A percentile compares a stretch with the other conserved stretches of the same genome.
These are phyloP conservation scores for Pinus taeda DNA, from an alignment of 75 land plant species.

Conservation along the genomic window DNA sequence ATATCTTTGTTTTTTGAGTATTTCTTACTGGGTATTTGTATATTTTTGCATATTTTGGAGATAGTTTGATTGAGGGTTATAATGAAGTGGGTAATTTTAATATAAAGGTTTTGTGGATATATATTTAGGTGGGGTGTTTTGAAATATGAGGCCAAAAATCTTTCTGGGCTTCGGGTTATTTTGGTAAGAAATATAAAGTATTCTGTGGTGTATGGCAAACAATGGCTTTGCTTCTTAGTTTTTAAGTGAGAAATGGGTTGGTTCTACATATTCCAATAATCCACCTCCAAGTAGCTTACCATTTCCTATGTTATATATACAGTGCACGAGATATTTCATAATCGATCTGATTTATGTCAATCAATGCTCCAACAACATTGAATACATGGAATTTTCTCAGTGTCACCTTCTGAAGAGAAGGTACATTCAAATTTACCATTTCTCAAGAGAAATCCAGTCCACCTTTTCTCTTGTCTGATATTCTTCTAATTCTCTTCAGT, in stretches of 20 bases:
- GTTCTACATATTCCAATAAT: conserved; percentile 71
- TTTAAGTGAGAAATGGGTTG: conserved; percentile 63
- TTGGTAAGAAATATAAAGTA: background rate
- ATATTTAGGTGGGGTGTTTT: background rate
- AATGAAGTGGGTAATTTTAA: background rate
- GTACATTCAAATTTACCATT: no score
- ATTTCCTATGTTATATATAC: conserved; percentile 64
- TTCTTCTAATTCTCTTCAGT: background rate
- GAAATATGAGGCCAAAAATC: background rate
- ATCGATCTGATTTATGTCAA: conserved; percentile 31
- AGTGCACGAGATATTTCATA: conserved; percentile 30
- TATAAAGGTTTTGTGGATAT: background rate
- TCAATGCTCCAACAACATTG: background rate
- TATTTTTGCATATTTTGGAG: background rate
- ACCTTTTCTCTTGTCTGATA: no score
- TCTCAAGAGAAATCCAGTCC: conserved; percentile 10
- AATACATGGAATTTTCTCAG: no score
- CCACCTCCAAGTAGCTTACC: conserved; percentile 89
- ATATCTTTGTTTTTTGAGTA: background rate
- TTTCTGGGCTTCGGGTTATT: background rate
- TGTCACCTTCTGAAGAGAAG: no score
- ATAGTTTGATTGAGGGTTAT: no score
- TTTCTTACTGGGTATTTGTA: background rate
- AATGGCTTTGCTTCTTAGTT: background rate
- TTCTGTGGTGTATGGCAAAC: no score